Percentiles rank a stretch among this genome's conserved stretches.
Evolutionary conservation across 2,329 filamentous ascomycete genomes (phyloP).

Genomic region (Curvularia spicifera): DNA sequence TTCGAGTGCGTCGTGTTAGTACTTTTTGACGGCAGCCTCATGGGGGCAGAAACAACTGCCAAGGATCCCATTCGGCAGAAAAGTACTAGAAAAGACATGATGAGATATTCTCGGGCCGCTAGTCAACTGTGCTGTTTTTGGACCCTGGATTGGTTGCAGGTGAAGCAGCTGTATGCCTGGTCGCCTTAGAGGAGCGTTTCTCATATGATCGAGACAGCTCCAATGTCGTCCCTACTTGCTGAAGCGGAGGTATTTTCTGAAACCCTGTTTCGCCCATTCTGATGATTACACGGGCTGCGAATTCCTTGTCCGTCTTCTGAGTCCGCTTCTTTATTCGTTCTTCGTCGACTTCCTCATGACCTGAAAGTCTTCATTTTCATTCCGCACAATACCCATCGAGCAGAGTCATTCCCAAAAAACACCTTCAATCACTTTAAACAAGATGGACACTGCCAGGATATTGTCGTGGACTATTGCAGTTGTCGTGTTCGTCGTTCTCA

Average conservation of each 20-base stretch:
- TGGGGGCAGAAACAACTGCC: not conserved
- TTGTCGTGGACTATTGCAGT: slow-evolving; percentile 37
- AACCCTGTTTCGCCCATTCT: slow-evolving; percentile 17
- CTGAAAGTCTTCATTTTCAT: not conserved
- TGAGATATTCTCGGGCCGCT: slow-evolving; percentile 18
- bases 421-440: slow-evolving; percentile 18
- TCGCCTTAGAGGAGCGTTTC: not conserved
- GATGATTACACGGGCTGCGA: slow-evolving; percentile 5
- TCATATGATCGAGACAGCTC: slow-evolving; percentile 7
- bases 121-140: slow-evolving; percentile 17
- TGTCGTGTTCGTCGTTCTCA: slow-evolving; percentile 33
- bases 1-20: slow-evolving; percentile 8
- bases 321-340: slow-evolving; percentile 8
- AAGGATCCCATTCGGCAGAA: not conserved
- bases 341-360: slow-evolving; percentile 14
- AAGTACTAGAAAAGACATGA: slow-evolving; percentile 27
- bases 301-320: slow-evolving; percentile 3
- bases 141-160: not conserved
- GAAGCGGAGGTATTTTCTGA: slow-evolving; percentile 2
- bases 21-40: slow-evolving; percentile 8
- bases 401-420: not conserved
- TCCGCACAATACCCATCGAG: not conserved
- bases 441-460: slow-evolving; percentile 29
- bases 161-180: slow-evolving; percentile 6
- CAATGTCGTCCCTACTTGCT: not conserved